Evolutionary conservation across 257 asterid genomes (phyloP).

Genomic region (Jaltomata sinuosa): DNA sequence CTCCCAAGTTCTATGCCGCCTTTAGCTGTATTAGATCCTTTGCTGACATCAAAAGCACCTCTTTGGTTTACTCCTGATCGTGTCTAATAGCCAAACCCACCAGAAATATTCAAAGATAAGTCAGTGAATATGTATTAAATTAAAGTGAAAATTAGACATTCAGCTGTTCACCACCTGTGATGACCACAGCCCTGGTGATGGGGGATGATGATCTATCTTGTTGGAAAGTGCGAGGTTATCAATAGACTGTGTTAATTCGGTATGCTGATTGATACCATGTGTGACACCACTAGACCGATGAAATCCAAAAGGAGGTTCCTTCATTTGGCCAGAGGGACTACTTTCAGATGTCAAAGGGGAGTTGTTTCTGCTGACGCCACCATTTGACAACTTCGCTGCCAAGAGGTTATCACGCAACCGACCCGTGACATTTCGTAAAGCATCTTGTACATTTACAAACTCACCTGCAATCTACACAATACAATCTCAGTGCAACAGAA

Average conservation of each 20-base stretch:
- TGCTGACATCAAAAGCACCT: constrained; percentile 14
- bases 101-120: neutral
- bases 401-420: constrained; percentile 47
- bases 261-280: constrained; percentile 23
- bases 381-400: constrained; percentile 21
- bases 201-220: constrained; percentile 16
- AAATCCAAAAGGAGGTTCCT: constrained; percentile 29
- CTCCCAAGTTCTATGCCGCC: constrained; percentile 47
- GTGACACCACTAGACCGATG: constrained; percentile 25
- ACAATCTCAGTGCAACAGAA: neutral
- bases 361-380: constrained; percentile 22
- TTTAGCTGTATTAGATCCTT: constrained; percentile 33
- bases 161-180: constrained; percentile 39
- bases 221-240: constrained; percentile 36
- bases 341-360: constrained; percentile 20
- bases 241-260: constrained; percentile 33
- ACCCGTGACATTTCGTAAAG: constrained; percentile 50
- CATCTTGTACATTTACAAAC: constrained; percentile 48
- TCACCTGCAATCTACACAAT: constrained; percentile 59
- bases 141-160: constrained; percentile 2
- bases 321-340: constrained; percentile 29
- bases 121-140: neutral
- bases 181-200: constrained; percentile 20
- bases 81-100: constrained; percentile 25
- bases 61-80: constrained; percentile 24